Conservation (phyloP, 1,284 basidiomycete genomes). For the Crucibulum parvulum region DNA sequence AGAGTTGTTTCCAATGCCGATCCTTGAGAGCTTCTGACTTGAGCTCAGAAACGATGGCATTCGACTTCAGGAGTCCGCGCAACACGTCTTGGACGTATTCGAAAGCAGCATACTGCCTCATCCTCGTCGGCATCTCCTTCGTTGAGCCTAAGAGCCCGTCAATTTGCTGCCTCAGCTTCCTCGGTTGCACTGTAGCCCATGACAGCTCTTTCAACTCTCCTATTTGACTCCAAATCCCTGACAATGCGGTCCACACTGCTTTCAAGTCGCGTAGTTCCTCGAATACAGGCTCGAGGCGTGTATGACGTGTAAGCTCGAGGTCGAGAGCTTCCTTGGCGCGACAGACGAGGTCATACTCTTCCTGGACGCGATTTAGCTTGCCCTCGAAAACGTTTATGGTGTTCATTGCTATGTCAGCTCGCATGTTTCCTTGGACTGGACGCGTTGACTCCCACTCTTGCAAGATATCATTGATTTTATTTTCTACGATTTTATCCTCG, state of each 20-base stretch:
- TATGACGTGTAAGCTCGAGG: slow-evolving; percentile 90
- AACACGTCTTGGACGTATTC: slow-evolving; percentile 97
- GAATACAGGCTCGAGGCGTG: slow-evolving; percentile 90
- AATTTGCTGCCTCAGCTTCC: slow-evolving; percentile 94
- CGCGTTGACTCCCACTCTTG: slow-evolving; percentile 95
- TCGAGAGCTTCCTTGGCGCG: slow-evolving; percentile 97
- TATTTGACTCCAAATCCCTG: slow-evolving; percentile 96
- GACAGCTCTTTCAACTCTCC: slow-evolving; percentile 87
- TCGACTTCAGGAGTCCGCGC: slow-evolving; percentile 88
- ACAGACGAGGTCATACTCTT: slow-evolving; percentile 93
- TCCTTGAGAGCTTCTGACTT: slow-evolving; percentile 98
- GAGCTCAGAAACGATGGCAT: slow-evolving; percentile 88
- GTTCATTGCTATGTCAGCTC: slow-evolving; percentile 94
- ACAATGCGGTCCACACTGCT: slow-evolving; percentile 98
- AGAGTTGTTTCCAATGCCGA: slow-evolving; percentile 98
- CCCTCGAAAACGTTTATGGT: slow-evolving; percentile 94
- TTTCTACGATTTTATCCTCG: slow-evolving; percentile 97
- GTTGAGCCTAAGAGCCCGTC: slow-evolving; percentile 90
- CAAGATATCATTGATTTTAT: slow-evolving; percentile 90
- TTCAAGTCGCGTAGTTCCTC: slow-evolving; percentile 97
- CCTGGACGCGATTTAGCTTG: slow-evolving; percentile 88
- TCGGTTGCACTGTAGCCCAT: slow-evolving; percentile 93
- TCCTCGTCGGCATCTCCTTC: slow-evolving; percentile 98
- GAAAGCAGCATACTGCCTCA: slow-evolving; percentile 99
- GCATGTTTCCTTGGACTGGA: slow-evolving; percentile 95